Percentiles rank a stretch among this genome's conserved stretches.
Conservation (phyloP, 2,329 filamentous ascomycete genomes). For the Pseudogymnoascus sp. region DNA sequence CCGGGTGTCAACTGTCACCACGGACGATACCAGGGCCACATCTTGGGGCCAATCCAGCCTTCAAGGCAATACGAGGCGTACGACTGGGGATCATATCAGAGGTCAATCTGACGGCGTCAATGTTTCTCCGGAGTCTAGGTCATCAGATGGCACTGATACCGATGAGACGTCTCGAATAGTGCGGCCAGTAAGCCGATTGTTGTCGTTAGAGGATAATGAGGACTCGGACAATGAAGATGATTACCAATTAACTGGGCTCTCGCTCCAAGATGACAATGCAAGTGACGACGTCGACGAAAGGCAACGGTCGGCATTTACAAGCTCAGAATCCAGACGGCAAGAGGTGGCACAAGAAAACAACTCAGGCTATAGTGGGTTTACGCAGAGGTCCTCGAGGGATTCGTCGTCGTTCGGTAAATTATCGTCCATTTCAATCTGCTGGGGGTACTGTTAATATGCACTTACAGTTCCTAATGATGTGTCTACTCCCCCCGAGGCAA, state of each 20-base stretch:
- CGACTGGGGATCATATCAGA: background rate
- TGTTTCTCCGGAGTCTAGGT: background rate
- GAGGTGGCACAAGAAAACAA: conserved; percentile 17
- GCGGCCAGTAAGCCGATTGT: background rate
- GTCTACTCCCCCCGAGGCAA: conserved; percentile 23
- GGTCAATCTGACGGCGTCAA: background rate
- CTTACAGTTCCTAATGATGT: conserved; percentile 22
- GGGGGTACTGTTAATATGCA: background rate
- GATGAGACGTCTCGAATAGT: background rate
- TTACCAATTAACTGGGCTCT: background rate
- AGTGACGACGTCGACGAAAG: background rate
- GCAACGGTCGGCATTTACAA: background rate
- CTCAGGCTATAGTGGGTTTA: conserved; percentile 26
- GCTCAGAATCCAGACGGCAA: background rate
- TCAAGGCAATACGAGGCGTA: background rate
- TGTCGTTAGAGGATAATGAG: background rate
- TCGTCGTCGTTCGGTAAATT: conserved; percentile 13
- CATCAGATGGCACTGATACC: background rate
- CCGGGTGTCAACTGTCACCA: background rate
- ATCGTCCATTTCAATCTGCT: background rate
- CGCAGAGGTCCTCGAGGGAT: conserved; percentile 18
- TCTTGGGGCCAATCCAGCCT: background rate
- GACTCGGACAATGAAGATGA: background rate
- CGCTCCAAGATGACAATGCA: background rate
- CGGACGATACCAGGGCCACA: background rate